Percentiles rank a stretch among this genome's conserved stretches.
These are phyloP conservation scores for Antitrichia curtipendula DNA, from an alignment of 225 moss, liverwort and hornwort genomes.

Conservation along the genomic window DNA sequence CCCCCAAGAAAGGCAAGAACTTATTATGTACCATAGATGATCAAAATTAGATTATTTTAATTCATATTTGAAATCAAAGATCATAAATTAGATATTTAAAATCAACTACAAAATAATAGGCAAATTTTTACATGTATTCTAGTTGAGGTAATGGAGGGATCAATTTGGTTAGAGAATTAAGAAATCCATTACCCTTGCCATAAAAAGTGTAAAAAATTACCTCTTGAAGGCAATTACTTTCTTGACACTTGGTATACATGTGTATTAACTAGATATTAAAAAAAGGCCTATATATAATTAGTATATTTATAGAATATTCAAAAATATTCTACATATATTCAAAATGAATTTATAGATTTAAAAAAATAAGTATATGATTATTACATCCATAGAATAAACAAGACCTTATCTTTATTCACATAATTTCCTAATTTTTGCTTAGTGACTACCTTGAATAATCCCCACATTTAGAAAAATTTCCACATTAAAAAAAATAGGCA, in stretches of 20 bases:
- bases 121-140: neutral
- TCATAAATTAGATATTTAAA: neutral
- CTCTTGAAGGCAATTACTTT: rapidly evolving
- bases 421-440: neutral
- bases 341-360: neutral
- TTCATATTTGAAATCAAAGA: neutral
- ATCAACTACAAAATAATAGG: neutral
- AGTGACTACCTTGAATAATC: neutral
- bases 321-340: neutral
- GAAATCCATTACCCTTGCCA: neutral
- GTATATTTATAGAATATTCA: neutral
- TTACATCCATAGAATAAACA: neutral
- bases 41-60: neutral
- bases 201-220: neutral
- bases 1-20: neutral
- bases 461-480: no score
- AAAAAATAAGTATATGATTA: neutral
- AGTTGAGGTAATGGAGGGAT: no score
- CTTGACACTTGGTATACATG: neutral
- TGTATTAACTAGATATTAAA: neutral
- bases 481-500: no score
- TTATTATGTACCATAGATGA: neutral
- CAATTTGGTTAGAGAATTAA: neutral
- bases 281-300: neutral
- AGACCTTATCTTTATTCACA: neutral